Conservation (phyloP, 2,329 filamentous ascomycete genomes). For the Tolypocladium pustulatum region DNA sequence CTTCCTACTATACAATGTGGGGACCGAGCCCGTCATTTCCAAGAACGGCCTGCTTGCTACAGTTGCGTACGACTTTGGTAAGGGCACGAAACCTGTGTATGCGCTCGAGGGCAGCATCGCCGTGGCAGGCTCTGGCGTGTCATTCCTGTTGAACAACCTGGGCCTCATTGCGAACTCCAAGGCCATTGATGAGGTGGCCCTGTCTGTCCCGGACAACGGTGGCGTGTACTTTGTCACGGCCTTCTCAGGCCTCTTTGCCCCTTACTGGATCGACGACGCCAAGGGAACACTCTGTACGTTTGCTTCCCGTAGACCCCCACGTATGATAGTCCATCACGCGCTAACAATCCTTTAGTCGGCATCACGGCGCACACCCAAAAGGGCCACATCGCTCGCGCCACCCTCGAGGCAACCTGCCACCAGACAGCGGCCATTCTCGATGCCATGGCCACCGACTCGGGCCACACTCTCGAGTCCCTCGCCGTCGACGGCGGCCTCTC, state of each 20-base stretch:
- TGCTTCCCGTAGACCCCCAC: neutral
- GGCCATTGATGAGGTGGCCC: constrained; percentile 39
- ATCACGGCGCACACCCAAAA: constrained; percentile 78
- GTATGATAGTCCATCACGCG: neutral
- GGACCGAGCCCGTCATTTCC: constrained; percentile 75
- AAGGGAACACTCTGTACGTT: constrained; percentile 70
- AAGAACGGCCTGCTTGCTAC: constrained; percentile 76
- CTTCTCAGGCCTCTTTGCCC: constrained; percentile 83
- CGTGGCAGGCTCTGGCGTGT: constrained; percentile 71
- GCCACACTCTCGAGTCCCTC: constrained; percentile 61
- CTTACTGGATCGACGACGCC: constrained; percentile 91
- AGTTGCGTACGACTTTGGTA: constrained; percentile 72
- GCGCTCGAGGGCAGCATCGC: constrained; percentile 78
- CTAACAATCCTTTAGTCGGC: constrained; percentile 41
- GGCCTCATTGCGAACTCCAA: constrained; percentile 43
- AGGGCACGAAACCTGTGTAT: constrained; percentile 53
- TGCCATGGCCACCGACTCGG: constrained; percentile 81
- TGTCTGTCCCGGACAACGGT: constrained; percentile 58
- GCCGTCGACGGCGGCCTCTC: constrained; percentile 86
- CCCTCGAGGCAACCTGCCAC: constrained; percentile 83
- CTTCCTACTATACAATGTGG: constrained; percentile 84
- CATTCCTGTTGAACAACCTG: constrained; percentile 58
- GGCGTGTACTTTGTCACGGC: constrained; percentile 83
- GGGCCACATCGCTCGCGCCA: constrained; percentile 80
- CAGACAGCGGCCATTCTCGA: constrained; percentile 87